phyloP scores from a whole-genome alignment of 768 basidiomycete species.

The Termitomyces sp. region DNA sequence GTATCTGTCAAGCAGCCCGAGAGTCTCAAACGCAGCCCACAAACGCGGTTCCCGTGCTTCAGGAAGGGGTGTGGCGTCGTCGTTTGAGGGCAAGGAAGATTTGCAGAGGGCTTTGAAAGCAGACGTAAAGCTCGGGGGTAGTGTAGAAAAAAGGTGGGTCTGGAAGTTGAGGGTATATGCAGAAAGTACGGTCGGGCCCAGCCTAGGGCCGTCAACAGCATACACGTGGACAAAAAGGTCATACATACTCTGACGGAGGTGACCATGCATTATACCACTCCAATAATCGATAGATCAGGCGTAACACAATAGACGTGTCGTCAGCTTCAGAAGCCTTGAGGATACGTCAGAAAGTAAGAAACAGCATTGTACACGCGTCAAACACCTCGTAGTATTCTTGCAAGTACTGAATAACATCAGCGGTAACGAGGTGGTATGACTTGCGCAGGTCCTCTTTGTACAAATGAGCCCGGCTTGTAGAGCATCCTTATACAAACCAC shows the following conservation, averaged over 20 bases:
- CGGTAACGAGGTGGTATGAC: slow-evolving; percentile 51
- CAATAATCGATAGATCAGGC: slow-evolving; percentile 53
- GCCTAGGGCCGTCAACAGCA: slow-evolving; percentile 31
- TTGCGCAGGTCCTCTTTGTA: slow-evolving; percentile 57
- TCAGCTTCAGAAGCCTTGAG: slow-evolving; percentile 39
- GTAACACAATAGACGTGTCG: slow-evolving; percentile 37
- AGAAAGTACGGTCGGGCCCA: slow-evolving; percentile 39
- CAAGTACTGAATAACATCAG: slow-evolving; percentile 59
- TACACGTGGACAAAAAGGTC: not conserved
- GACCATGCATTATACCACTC: slow-evolving; percentile 79
- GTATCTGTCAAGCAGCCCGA: slow-evolving; percentile 78
- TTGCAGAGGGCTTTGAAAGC: slow-evolving; percentile 68
- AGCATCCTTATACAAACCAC: slow-evolving; percentile 13
- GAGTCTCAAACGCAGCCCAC: slow-evolving; percentile 59
- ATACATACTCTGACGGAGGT: slow-evolving; percentile 56
- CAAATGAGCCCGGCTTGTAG: not conserved
- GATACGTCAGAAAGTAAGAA: not conserved
- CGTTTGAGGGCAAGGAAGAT: slow-evolving; percentile 43
- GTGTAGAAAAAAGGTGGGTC: slow-evolving; percentile 65
- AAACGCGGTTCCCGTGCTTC: slow-evolving; percentile 24
- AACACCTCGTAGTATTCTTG: slow-evolving; percentile 60
- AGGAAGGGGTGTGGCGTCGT: slow-evolving; percentile 16
- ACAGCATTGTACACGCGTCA: not conserved
- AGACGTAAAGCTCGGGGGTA: slow-evolving; percentile 62
- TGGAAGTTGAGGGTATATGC: slow-evolving; percentile 69